Conservation (phyloP, 225 moss, liverwort and hornwort genomes). For the Asterella californica region DNA sequence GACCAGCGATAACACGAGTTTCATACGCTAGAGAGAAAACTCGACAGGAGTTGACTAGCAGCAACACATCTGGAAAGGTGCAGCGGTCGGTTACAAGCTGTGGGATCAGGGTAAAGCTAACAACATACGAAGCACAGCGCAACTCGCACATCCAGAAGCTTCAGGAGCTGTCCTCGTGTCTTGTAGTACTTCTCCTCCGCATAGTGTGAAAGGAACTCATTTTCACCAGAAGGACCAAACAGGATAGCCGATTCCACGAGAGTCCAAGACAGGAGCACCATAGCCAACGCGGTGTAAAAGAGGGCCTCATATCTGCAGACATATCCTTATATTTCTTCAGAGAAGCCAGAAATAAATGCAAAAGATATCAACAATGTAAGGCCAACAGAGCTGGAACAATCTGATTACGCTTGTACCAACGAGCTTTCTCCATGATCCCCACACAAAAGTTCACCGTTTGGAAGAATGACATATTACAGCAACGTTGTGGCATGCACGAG, state of each 20-base stretch:
- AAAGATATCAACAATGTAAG: neutral
- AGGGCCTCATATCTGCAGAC: constrained; percentile 82
- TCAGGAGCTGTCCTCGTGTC: constrained; percentile 42
- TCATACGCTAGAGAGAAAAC: neutral
- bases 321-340: neutral
- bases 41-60: neutral
- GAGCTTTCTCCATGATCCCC: neutral
- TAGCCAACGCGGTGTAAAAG: constrained; percentile 77
- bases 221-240: constrained; percentile 44
- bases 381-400: neutral
- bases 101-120: constrained; percentile 6
- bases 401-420: neutral
- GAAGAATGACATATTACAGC: neutral
- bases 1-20: neutral
- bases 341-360: neutral
- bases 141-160: constrained; percentile 76
- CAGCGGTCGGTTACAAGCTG: neutral
- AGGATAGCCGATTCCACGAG: constrained; percentile 80
- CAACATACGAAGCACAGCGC: constrained; percentile 88
- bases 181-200: constrained; percentile 31
- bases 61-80: neutral
- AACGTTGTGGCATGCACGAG: neutral
- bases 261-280: constrained; percentile 81
- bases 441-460: neutral
- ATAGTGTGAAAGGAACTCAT: constrained; percentile 14